A percentile compares a stretch with the other conserved stretches of the same genome.
phyloP scores from a whole-genome alignment of 805 yeast species.

The Priceomyces melissophilus region DNA sequence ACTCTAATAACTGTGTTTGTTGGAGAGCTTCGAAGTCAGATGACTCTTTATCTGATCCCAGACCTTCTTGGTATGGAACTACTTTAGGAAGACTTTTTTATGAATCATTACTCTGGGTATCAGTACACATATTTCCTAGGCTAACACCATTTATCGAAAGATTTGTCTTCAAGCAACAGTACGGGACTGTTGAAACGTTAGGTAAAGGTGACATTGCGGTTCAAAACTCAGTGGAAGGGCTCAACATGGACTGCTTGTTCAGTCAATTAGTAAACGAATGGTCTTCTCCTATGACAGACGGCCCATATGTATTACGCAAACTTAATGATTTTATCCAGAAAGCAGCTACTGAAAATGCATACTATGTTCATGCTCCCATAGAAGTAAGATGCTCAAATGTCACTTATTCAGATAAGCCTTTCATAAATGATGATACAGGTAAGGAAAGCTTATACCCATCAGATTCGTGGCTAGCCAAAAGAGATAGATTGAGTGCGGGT shows the following conservation, averaged over 20 bases:
- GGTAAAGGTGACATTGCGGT: slow-evolving; percentile 65
- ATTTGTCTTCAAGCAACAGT: slow-evolving; percentile 82
- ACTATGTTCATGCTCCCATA: slow-evolving; percentile 90
- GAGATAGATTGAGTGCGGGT: slow-evolving; percentile 60
- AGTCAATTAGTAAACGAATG: slow-evolving; percentile 94
- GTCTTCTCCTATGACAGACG: slow-evolving; percentile 86
- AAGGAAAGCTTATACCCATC: slow-evolving; percentile 39
- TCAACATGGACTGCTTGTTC: slow-evolving; percentile 93
- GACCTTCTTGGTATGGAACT: slow-evolving; percentile 84
- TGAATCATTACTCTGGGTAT: slow-evolving; percentile 72
- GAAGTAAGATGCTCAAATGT: slow-evolving; percentile 93
- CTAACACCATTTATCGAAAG: slow-evolving; percentile 82
- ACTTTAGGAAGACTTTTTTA: slow-evolving; percentile 73
- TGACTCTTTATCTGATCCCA: slow-evolving; percentile 59
- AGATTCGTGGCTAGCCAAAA: slow-evolving; percentile 47
- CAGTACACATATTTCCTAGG: slow-evolving; percentile 69
- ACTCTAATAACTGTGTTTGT: slow-evolving; percentile 75
- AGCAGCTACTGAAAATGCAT: slow-evolving; percentile 61
- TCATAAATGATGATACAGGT: slow-evolving; percentile 30
- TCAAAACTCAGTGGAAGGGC: slow-evolving; percentile 77
- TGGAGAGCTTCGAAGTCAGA: slow-evolving; percentile 86
- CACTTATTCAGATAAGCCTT: slow-evolving; percentile 44
- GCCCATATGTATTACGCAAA: slow-evolving; percentile 65
- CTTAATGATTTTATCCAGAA: slow-evolving; percentile 57
- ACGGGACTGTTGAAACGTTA: slow-evolving; percentile 67